Evolutionary conservation across 768 basidiomycete species (phyloP).

Genomic region (Sarcomyxa edulis): DNA sequence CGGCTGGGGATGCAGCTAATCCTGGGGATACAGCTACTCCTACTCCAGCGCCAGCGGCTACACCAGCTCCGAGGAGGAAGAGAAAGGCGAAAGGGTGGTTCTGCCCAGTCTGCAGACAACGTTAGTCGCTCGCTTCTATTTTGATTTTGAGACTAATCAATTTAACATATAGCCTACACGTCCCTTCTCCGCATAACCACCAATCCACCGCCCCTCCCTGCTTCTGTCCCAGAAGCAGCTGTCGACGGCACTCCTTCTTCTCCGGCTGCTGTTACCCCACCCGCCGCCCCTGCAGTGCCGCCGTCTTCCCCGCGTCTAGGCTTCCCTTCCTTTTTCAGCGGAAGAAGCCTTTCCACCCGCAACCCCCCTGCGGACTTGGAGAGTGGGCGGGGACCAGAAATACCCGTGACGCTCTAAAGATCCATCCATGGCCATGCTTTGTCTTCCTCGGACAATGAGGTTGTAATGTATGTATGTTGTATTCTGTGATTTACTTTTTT

Average conservation of each 20-base stretch:
- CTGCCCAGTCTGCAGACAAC: conserved; percentile 94
- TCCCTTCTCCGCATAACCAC: conserved; percentile 83
- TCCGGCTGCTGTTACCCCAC: no score
- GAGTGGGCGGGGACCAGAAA: no score
- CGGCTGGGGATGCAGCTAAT: conserved; percentile 21
- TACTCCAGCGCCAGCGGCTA: not conserved
- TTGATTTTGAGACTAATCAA: conserved; percentile 3
- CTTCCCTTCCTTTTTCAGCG: no score
- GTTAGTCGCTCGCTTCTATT: conserved; percentile 41
- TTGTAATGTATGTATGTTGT: no score
- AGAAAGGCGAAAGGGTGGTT: conserved; percentile 96
- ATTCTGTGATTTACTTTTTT: no score
- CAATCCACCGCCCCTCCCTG: conserved; percentile 51
- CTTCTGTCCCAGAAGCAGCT: no score
- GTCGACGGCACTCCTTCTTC: no score
- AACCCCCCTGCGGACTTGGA: no score
- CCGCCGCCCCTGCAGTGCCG: not conserved
- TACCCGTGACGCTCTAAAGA: no score
- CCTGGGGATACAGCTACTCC: conserved; percentile 19
- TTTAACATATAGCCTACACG: conserved; percentile 62
- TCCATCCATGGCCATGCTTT: no score
- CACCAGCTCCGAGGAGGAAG: conserved; percentile 57
- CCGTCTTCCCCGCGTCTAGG: not conserved
- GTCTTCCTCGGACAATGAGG: no score
- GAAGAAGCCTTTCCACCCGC: no score